Evolutionary conservation across 164 flowering plant genomes (phyloP), one percentile per base, ranked within the genome.

Genomic region (Tetrastigma voinierianum): DNA sequence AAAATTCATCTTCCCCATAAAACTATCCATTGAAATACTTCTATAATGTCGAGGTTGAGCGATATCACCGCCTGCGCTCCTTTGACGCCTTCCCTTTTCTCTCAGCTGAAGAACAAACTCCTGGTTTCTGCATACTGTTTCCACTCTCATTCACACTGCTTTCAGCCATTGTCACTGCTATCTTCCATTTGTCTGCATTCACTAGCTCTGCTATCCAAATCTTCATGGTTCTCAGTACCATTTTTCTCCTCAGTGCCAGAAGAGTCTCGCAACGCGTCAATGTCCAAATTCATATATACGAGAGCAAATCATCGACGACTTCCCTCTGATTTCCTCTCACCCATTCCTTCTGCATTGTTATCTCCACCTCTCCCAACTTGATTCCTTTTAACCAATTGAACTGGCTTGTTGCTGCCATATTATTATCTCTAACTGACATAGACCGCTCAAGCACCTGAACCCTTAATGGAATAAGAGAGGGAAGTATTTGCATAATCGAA

Each of bases 101-200:
- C 60, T 83, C 88, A 10, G 64, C 46, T 14, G 76, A 67, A 62
- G 72, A 70, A 73, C 65, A 60, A 32, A 47, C 65, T 44, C 75
- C 77, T 6, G 7, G 64, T 32, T 62, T 74, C 55, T 71, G 76
- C 69, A 68, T 48, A 56, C 78, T 79, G 66, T 73, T 76, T 10
- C 86, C 83, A 72, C 82, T 88, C 67, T 84, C 97, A 72, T 86
- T 85, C 17, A 82, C 79, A 67, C 97, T 86, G 77, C 95, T 91
- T 67, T 90, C 93, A 0, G 88, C 91, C 99, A 68, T 89, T 89
- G 51, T 90, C 98, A 66, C 99, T 92, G 74, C 90, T 89, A 45
- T 90, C 94, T 81, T 17, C 93, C 93, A 64, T 83, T 90, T n/a
- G 88, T 89, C 85, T 89, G 90, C 15, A 96, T 73, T n/a, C 92